phyloP scores from a whole-genome alignment of 768 basidiomycete genomes.

The Lactarius indigo region DNA sequence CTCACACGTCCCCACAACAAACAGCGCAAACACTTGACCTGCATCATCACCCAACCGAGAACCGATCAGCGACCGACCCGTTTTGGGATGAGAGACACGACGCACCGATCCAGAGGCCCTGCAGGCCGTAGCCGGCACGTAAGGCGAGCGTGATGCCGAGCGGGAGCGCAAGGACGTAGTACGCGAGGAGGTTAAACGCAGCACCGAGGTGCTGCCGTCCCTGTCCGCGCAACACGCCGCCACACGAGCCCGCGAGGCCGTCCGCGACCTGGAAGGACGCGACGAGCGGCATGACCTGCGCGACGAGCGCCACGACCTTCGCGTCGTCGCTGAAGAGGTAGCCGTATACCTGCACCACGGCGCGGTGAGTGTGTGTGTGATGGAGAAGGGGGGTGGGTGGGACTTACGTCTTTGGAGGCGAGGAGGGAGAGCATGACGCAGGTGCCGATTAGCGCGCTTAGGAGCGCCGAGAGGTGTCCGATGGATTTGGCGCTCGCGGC shows the following conservation, averaged over 20 bases:
- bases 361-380: background rate
- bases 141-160: conserved; percentile 53
- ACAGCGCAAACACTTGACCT: conserved; percentile 74
- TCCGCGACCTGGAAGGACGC: conserved; percentile 56
- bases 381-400: background rate
- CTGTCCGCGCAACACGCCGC: conserved; percentile 48
- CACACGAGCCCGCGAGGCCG: conserved; percentile 49
- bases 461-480: conserved; percentile 59
- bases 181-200: conserved; percentile 66
- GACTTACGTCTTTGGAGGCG: conserved; percentile 50
- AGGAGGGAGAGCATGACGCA: conserved; percentile 60
- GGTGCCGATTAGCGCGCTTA: conserved; percentile 57
- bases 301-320: conserved; percentile 48
- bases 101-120: conserved; percentile 51
- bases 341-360: conserved; percentile 49
- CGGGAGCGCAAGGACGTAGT: conserved; percentile 52
- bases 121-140: conserved; percentile 39
- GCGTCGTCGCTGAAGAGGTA: conserved; percentile 66
- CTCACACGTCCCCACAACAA: conserved; percentile 66
- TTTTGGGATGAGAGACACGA: background rate
- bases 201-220: conserved; percentile 70
- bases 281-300: conserved; percentile 49
- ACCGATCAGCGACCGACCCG: conserved; percentile 17
- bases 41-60: conserved; percentile 6
- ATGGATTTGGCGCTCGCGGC: conserved; percentile 51